Conservation (phyloP, 1,284 basidiomycete genomes). For the Leccinum solheimii region DNA sequence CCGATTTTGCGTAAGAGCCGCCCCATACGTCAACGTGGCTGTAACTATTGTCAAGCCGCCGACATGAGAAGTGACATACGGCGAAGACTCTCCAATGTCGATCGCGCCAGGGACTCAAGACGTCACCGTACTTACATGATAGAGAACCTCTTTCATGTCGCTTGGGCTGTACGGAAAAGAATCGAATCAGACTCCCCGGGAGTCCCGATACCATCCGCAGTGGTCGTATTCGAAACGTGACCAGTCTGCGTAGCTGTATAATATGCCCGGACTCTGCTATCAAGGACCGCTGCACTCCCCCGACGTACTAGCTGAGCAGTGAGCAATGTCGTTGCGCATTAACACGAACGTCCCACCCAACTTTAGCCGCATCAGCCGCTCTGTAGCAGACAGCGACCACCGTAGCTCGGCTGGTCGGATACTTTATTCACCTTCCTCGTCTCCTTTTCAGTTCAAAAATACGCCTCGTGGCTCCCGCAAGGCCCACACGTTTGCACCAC, state of each 20-base stretch:
- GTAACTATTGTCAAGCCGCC: conserved; percentile 7
- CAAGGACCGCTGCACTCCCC: conserved; percentile 7
- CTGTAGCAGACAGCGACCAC: conserved; percentile 18
- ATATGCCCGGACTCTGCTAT: conserved; percentile 14
- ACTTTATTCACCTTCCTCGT: conserved; percentile 17
- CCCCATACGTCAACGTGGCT: conserved; percentile 17
- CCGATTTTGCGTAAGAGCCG: conserved; percentile 18
- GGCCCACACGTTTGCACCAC: conserved; percentile 34
- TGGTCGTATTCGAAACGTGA: conserved; percentile 32
- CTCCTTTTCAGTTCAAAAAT: conserved; percentile 26
- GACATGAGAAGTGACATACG: conserved; percentile 7
- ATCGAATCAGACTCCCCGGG: conserved; percentile 4
- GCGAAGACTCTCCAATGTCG: conserved; percentile 11
- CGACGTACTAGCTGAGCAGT: conserved; percentile 7
- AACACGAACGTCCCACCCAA: conserved; percentile 30
- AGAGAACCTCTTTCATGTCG: conserved; percentile 18
- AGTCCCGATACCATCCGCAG: conserved; percentile 11
- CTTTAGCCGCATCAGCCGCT: conserved; percentile 19
- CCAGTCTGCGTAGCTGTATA: conserved; percentile 22
- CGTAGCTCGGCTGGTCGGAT: conserved; percentile 14
- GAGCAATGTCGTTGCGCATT: conserved; percentile 33
- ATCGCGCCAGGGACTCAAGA: conserved; percentile 22
- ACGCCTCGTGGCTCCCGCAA: conserved; percentile 34
- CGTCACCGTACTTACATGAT: conserved; percentile 16
- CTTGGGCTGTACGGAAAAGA: conserved; percentile 14